phyloP scores from a whole-genome alignment of 805 yeast genomes.

The Ogataea ganodermae region DNA sequence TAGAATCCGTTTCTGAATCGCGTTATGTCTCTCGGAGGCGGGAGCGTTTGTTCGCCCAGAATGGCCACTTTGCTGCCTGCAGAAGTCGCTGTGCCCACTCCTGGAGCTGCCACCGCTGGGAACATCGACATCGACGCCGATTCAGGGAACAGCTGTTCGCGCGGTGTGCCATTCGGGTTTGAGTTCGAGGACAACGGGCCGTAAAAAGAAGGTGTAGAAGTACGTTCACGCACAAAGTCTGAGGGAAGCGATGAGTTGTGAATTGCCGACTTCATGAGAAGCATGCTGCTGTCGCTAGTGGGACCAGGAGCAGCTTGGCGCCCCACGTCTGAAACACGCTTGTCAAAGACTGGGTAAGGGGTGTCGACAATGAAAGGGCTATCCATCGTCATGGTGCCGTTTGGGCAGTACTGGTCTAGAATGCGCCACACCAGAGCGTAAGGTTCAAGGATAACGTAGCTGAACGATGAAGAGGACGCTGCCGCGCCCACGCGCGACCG shows the following conservation, averaged over 20 bases:
- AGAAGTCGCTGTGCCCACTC: background rate
- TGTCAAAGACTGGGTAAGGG: constrained; percentile 29
- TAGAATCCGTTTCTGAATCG: constrained; percentile 15
- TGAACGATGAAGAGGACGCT: background rate
- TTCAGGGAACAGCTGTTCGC: constrained; percentile 16
- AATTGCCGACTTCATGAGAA: background rate
- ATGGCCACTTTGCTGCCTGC: constrained; percentile 30
- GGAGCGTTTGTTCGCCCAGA: constrained; percentile 32
- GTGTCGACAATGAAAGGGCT: constrained; percentile 66
- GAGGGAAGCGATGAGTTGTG: background rate
- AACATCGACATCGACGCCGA: background rate
- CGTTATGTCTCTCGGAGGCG: constrained; percentile 31
- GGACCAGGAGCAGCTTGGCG: background rate
- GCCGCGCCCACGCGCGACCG: constrained; percentile 2
- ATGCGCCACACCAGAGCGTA: constrained; percentile 61
- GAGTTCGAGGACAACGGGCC: constrained; percentile 17
- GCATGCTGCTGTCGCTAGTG: constrained; percentile 1
- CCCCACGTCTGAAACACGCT: constrained; percentile 1
- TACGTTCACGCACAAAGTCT: constrained; percentile 10
- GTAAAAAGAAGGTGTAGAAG: constrained; percentile 12
- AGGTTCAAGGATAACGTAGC: constrained; percentile 46
- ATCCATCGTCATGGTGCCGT: constrained; percentile 71
- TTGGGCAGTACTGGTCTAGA: constrained; percentile 60
- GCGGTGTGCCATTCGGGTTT: constrained; percentile 14
- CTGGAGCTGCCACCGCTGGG: background rate